These are phyloP conservation scores for Fennellomyces sp. DNA, from an alignment of 371 early-diverging fungal genomes.

Conservation along the genomic window DNA sequence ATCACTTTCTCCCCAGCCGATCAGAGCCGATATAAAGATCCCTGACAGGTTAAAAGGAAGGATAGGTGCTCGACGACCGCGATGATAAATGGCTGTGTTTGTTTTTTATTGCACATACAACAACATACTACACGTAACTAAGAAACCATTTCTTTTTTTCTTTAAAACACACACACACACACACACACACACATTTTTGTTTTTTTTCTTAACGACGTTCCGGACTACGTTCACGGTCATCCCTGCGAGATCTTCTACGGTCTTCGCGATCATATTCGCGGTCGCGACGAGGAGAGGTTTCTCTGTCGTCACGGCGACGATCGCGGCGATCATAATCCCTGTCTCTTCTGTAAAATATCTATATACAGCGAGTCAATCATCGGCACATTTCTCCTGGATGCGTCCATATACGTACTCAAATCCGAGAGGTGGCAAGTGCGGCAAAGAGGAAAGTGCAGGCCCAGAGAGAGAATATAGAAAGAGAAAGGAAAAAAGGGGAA, in stretches of 20 bases:
- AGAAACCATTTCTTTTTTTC: no score
- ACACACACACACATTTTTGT: no score
- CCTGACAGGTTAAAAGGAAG: slow-evolving; percentile 20
- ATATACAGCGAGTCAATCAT: no score
- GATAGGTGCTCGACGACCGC: slow-evolving; percentile 10
- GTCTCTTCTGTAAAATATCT: no score
- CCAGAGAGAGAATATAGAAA: no score
- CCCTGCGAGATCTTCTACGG: slow-evolving; percentile 6
- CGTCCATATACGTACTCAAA: no score
- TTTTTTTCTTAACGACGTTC: slow-evolving; percentile 5
- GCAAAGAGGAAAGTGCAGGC: no score
- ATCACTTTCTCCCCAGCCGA: slow-evolving; percentile 6
- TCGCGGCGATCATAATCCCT: slow-evolving; percentile 26
- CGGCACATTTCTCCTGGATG: no score
- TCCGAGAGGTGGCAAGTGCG: slow-evolving; percentile 3
- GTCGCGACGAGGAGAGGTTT: slow-evolving; percentile 14
- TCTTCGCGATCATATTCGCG: slow-evolving; percentile 1
- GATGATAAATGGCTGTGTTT: background rate
- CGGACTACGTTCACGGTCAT: slow-evolving; percentile 15
- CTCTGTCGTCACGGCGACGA: slow-evolving; percentile 18
- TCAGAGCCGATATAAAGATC: slow-evolving; percentile 2
- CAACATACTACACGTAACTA: no score
- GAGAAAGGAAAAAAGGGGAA: slow-evolving; percentile 11
- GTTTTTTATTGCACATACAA: background rate
- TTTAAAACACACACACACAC: background rate